A percentile compares a stretch with the other conserved stretches of the same genome.
These are phyloP conservation scores for Pseudocercospora fuligena DNA, from an alignment of 2,329 filamentous ascomycete species.

Conservation along the genomic window DNA sequence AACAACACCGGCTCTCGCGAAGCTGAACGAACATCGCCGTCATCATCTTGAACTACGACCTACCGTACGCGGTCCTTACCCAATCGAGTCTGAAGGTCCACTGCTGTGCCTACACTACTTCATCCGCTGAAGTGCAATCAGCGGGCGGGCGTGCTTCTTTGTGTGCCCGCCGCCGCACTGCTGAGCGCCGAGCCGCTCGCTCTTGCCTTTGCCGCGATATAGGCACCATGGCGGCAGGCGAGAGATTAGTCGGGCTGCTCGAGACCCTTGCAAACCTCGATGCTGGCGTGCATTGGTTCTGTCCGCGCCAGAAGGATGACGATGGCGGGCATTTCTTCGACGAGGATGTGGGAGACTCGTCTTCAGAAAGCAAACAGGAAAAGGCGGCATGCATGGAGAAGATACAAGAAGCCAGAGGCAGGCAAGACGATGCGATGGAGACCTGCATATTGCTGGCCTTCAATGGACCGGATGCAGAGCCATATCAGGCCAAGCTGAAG, in stretches of 20 bases:
- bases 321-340: constrained; percentile 48
- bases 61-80: background rate
- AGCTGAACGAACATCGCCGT: background rate
- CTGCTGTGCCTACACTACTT: background rate
- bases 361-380: constrained; percentile 35
- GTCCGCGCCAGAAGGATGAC: constrained; percentile 46
- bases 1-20: background rate
- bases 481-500: constrained; percentile 49
- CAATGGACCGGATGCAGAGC: constrained; percentile 52
- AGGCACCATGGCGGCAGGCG: constrained; percentile 23
- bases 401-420: constrained; percentile 46
- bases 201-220: background rate
- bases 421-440: constrained; percentile 49
- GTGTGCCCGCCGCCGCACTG: background rate
- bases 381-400: constrained; percentile 35
- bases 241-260: constrained; percentile 29
- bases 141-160: background rate
- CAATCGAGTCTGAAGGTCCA: background rate
- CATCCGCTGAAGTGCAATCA: background rate
- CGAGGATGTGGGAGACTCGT: constrained; percentile 47
- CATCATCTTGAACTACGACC: background rate
- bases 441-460: constrained; percentile 54
- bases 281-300: constrained; percentile 53
- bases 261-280: constrained; percentile 37
- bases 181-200: background rate